These are phyloP conservation scores for Heritiera littoralis DNA, from an alignment of 345 rosid species.

Conservation along the genomic window DNA sequence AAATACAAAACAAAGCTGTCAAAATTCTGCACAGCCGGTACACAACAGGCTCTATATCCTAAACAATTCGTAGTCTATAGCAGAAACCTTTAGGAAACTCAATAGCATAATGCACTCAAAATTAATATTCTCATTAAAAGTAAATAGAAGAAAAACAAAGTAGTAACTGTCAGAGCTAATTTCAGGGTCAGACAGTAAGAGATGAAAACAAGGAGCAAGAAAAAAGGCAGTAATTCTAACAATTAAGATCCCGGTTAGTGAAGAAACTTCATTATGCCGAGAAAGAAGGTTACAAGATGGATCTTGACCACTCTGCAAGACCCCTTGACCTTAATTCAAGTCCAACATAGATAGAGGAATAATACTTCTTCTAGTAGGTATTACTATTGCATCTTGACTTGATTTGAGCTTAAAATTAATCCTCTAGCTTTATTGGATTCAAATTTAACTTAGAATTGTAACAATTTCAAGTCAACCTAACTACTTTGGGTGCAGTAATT, in stretches of 20 bases:
- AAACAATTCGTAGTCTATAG: background rate
- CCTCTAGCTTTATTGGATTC: background rate
- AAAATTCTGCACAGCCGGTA: background rate
- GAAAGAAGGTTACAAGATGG: background rate
- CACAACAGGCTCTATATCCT: background rate
- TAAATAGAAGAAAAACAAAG: background rate
- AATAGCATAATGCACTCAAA: conserved; percentile 8
- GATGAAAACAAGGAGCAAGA: background rate
- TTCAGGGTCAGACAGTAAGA: conserved; percentile 10
- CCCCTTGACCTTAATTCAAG: background rate
- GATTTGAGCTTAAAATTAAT: background rate
- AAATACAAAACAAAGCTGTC: background rate
- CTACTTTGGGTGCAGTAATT: background rate
- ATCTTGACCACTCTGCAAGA: background rate
- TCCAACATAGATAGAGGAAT: background rate
- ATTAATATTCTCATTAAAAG: background rate
- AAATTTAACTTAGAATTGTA: background rate
- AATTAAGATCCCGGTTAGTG: background rate
- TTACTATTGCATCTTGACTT: background rate
- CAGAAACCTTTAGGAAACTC: conserved; percentile 11
- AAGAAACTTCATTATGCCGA: conserved; percentile 1
- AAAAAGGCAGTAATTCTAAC: background rate
- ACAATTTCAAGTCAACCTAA: background rate
- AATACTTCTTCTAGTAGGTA: background rate
- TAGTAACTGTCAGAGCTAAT: background rate